Evolutionary conservation across 768 basidiomycete species (phyloP), one percentile per base, ranked within the genome.

Genomic region (Sporobolomyces roseus): DNA sequence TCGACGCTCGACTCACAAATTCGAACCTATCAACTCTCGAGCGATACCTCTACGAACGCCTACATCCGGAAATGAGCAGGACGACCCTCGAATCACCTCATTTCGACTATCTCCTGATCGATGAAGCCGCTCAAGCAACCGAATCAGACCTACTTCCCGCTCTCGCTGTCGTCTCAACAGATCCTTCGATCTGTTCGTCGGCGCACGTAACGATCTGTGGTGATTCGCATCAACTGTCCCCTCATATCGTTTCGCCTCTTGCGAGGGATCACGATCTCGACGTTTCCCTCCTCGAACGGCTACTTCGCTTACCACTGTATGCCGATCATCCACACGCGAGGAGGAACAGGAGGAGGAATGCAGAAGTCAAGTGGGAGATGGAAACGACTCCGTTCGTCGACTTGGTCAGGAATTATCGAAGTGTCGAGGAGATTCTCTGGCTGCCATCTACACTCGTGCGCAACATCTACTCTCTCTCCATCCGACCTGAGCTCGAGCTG

Each of bases 101-200:
- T 62, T 80, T 79, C 75, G 77, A 76, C 7, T 78, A 78, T 72
- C 75, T 80, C 17, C 63, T 80, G 13, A 63, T 79, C 29, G 79
- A 80, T 68, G 79, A 80, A 69, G 79, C 79, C 0, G 79, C 69
- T 2, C 79, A 80, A 74, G 78, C 77, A 0, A 75, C 76, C n/a
- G 79, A 80, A 58, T 76, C 78, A 4, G 79, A 79, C 50, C 60
- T 75, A 0, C 55, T 75, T 7, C 72, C 77, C 14, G 78, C 79
- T 0, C 59, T 80, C 25, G 63, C 66, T 45, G 66, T 67, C 6
- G 70, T 75, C 14, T 49, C 50, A 1, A 66, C 64, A 0, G 61
- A 70, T 35, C 30, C 56, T 4, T 7, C 4, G 51, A 64, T 17
- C 27, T 32, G 2, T 14, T 8, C 38, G 5, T 59, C 10, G 25